phyloP scores from a whole-genome alignment of 2,329 filamentous ascomycete species.

The Aspergillus quadricinctus region DNA sequence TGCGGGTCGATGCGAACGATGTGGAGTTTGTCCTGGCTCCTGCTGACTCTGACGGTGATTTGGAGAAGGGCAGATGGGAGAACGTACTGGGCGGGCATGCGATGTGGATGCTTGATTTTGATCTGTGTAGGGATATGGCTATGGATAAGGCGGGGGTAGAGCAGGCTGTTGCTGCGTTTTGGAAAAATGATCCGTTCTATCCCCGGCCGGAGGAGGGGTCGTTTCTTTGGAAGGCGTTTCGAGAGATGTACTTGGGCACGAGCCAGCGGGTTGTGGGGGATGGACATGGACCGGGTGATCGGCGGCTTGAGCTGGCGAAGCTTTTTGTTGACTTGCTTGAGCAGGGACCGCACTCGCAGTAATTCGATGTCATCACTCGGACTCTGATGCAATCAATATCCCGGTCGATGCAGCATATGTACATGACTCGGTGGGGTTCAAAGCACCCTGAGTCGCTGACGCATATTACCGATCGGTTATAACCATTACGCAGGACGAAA shows the following conservation, averaged over 20 bases:
- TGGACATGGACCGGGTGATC: neutral
- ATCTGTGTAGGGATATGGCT: slow-evolving; percentile 35
- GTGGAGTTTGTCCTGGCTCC: slow-evolving; percentile 52
- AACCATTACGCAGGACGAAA: too few relatives aligned
- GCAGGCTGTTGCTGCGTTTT: slow-evolving; percentile 43
- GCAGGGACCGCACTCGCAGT: neutral
- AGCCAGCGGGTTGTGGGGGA: slow-evolving; percentile 2
- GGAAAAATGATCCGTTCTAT: slow-evolving; percentile 51
- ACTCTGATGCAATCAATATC: too few relatives aligned
- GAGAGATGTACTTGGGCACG: slow-evolving; percentile 19
- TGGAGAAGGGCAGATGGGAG: neutral
- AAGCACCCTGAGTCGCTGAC: neutral
- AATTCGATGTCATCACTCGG: too few relatives aligned
- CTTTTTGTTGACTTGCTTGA: slow-evolving; percentile 10
- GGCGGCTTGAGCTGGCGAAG: slow-evolving; percentile 1
- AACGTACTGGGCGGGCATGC: slow-evolving; percentile 29
- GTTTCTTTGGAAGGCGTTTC: slow-evolving; percentile 5
- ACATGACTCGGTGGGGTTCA: neutral
- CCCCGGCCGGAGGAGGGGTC: slow-evolving; percentile 34
- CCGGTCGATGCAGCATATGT: neutral
- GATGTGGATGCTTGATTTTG: slow-evolving; percentile 49
- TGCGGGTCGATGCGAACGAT: slow-evolving; percentile 48
- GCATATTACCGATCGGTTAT: neutral
- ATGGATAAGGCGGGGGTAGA: slow-evolving; percentile 41
- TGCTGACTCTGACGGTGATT: neutral